Evolutionary conservation across 208 protist genomes (phyloP).

Genomic region (Leishmania braziliensis): DNA sequence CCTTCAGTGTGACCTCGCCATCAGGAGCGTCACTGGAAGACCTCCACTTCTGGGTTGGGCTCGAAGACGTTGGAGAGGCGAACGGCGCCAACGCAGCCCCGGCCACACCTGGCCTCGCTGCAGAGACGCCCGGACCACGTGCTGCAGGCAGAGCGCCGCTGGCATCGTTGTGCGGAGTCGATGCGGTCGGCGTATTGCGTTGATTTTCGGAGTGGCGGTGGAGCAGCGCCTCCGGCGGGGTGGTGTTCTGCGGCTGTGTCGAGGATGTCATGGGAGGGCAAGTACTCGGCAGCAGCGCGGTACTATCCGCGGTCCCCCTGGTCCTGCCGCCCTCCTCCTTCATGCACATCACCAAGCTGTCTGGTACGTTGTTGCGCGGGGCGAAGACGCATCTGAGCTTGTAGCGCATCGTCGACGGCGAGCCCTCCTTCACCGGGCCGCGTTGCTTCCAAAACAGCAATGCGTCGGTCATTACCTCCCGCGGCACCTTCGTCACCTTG

Average conservation of each 20-base stretch:
- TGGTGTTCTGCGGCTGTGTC: slow-evolving; percentile 31
- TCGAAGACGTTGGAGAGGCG: not conserved
- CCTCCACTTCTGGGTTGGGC: not conserved
- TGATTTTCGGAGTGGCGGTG: slow-evolving; percentile 22
- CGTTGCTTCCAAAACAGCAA: slow-evolving; percentile 64
- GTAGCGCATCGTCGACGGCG: slow-evolving; percentile 27
- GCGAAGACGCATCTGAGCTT: slow-evolving; percentile 60
- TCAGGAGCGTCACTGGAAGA: not conserved
- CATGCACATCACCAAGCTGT: slow-evolving; percentile 52
- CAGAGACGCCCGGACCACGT: not conserved
- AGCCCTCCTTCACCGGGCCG: slow-evolving; percentile 39
- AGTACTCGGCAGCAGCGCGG: slow-evolving; percentile 23
- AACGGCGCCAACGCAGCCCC: not conserved
- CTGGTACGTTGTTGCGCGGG: slow-evolving; percentile 42
- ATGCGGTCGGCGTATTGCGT: not conserved
- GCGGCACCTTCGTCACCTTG: slow-evolving; percentile 18
- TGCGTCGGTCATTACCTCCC: slow-evolving; percentile 37
- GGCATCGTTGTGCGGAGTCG: not conserved
- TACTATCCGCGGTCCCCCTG: slow-evolving; percentile 3
- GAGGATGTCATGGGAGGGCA: slow-evolving; percentile 32
- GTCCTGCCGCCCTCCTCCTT: slow-evolving; percentile 32
- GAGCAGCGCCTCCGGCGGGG: slow-evolving; percentile 32
- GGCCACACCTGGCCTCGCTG: not conserved
- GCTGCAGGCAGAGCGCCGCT: not conserved
- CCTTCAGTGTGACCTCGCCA: slow-evolving; percentile 6